phyloP scores from a whole-genome alignment of 148 eudicot species.

The Fagopyrum homotropicum region DNA sequence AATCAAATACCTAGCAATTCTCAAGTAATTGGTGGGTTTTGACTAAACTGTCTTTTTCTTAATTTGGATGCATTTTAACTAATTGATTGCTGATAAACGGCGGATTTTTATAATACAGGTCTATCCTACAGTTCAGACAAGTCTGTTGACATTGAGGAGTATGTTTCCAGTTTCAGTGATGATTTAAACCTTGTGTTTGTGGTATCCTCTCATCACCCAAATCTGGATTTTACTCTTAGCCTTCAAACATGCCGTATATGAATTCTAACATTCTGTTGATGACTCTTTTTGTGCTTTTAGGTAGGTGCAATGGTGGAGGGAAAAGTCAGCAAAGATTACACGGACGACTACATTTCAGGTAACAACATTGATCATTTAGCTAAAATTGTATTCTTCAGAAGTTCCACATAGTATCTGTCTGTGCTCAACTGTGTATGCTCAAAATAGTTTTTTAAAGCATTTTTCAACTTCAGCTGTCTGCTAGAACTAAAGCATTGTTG shows the following conservation, averaged over 20 bases:
- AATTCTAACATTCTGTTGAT: background rate
- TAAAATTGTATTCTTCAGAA: background rate
- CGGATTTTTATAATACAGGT: slow-evolving; percentile 18
- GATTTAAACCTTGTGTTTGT: slow-evolving; percentile 22
- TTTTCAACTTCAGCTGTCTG: too few relatives aligned
- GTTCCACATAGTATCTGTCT: too few relatives aligned
- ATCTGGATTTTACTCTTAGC: background rate
- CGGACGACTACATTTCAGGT: slow-evolving; percentile 8
- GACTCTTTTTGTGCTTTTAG: background rate
- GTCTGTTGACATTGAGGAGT: slow-evolving; percentile 25
- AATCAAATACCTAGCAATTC: slow-evolving; percentile 19
- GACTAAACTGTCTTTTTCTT: background rate
- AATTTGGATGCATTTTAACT: background rate
- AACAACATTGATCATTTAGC: background rate
- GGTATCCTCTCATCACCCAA: slow-evolving; percentile 15
- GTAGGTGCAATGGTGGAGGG: slow-evolving; percentile 1
- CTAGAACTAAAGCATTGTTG: too few relatives aligned
- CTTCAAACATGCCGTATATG: background rate
- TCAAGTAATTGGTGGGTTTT: background rate
- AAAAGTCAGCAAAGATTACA: slow-evolving; percentile 2
- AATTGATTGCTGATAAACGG: background rate
- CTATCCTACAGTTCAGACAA: slow-evolving; percentile 26
- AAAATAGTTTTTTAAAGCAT: too few relatives aligned
- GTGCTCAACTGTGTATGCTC: too few relatives aligned
- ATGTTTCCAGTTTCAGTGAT: slow-evolving; percentile 20